These are phyloP conservation scores for Podospora fimiseda DNA, from an alignment of 495 filamentous ascomycete genomes.

Conservation along the genomic window DNA sequence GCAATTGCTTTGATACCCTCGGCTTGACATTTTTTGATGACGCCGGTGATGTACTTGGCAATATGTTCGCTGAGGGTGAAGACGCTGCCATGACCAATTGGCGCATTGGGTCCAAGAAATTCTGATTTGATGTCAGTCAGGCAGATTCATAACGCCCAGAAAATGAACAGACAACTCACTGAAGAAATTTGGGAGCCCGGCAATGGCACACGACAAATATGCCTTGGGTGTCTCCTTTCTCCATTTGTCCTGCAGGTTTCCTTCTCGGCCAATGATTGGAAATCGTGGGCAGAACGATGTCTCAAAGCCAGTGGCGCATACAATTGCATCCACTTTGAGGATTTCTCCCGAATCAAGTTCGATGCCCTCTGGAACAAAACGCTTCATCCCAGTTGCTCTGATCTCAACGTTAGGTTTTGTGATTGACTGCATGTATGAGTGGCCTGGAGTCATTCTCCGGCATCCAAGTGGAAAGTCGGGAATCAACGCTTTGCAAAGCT, in stretches of 20 bases:
- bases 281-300: constrained; percentile 56
- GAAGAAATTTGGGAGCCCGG: constrained; percentile 44
- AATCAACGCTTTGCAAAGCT: constrained; percentile 48
- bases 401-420: constrained; percentile 54
- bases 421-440: constrained; percentile 60
- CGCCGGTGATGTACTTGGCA: constrained; percentile 38
- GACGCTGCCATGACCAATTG: constrained; percentile 45
- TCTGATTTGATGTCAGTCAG: constrained; percentile 25
- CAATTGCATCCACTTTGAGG: constrained; percentile 53
- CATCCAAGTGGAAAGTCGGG: constrained; percentile 61
- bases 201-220: constrained; percentile 42
- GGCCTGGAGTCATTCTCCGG: constrained; percentile 61
- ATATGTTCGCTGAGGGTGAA: constrained; percentile 44
- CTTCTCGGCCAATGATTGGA: constrained; percentile 48
- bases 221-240: constrained; percentile 29
- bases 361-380: constrained; percentile 54
- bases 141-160: neutral
- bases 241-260: constrained; percentile 43
- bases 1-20: constrained; percentile 37
- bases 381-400: constrained; percentile 49
- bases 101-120: constrained; percentile 44
- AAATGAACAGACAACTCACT: constrained; percentile 25
- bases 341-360: constrained; percentile 50
- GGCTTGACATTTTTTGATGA: constrained; percentile 41
- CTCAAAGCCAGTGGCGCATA: constrained; percentile 69